Conservation (phyloP, 2,329 filamentous ascomycete species). For the Colletotrichum sp. region DNA sequence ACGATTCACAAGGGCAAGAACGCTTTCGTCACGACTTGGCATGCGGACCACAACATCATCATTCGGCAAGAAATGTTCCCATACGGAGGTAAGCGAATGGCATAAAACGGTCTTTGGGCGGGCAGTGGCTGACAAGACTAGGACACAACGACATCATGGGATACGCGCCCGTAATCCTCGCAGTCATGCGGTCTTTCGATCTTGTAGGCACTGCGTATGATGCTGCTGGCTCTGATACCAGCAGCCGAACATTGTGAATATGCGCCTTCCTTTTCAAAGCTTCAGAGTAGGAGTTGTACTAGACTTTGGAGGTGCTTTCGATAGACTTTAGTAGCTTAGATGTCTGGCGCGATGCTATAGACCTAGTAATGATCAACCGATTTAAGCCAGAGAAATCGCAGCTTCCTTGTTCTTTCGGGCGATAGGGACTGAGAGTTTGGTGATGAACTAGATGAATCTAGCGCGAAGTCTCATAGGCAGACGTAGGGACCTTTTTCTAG, state of each 20-base stretch:
- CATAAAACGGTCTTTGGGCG: background rate
- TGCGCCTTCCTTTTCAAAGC: background rate
- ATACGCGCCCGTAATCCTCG: slow-evolving; percentile 66
- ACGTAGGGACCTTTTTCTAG: background rate
- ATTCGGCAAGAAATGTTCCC: slow-evolving; percentile 60
- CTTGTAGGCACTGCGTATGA: slow-evolving; percentile 25
- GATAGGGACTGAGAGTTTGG: background rate
- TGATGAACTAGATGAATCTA: background rate
- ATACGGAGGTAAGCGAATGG: slow-evolving; percentile 53
- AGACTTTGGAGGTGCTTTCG: background rate
- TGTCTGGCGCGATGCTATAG: background rate
- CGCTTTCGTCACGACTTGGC: slow-evolving; percentile 53
- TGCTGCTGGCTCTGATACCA: background rate
- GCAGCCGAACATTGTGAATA: background rate
- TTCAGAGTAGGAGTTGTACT: background rate
- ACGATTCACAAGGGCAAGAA: slow-evolving; percentile 48
- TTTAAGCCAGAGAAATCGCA: background rate
- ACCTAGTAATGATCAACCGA: background rate
- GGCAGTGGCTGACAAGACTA: slow-evolving; percentile 32
- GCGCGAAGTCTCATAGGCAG: background rate
- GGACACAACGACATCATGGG: slow-evolving; percentile 74
- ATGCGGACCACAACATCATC: slow-evolving; percentile 46
- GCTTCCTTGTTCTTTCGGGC: background rate
- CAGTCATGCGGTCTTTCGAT: slow-evolving; percentile 69
- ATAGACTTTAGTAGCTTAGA: background rate